Base-by-base conservation (phyloP, 805 yeast species). In the Candida methanosorbosa region DNA sequence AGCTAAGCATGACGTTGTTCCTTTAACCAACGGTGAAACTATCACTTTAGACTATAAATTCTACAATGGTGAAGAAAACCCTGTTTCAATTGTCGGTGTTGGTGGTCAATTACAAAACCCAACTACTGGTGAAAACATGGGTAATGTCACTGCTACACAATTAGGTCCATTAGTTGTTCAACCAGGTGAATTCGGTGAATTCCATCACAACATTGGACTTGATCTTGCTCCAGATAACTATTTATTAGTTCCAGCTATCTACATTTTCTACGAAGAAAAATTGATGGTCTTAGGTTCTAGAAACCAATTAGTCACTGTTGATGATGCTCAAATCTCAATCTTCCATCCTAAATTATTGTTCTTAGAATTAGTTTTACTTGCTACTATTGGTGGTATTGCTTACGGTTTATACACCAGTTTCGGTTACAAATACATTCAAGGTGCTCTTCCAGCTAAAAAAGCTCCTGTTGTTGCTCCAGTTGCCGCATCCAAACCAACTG, bases 271-370 rank as follows among this genome's bases (percentile, higher is more conserved):
- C 48, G 61, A 70, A 23, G 70, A 71, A 8, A 57, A 69, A 33
- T 52, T 77, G 45, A 68, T 73, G 58, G 61, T 64, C 42, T 62
- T 81, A 27, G 75, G 75, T 34, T 68, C 81, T 19, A 65, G 71
- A 48, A 70, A 75, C 33, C 78, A 75, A 48, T 58, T 78, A 39
- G 61, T 82, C 30, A 54, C 63, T 17, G 71, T 87, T 37, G 57
- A 57, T 9, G 95, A 86, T 47, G 71, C 70, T 25, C 70, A 78
- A 37, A 63, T 87, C 46, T 79, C 94, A 1, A 43, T 78, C 35
- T 77, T 80, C 59, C 74, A 82, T 52, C 92, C 88, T 12, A 76
- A 78, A 57, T 70, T 86, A 49, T 51, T 85, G 38, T 54, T 81
- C 24, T 70, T 81, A 43, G 81, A 77, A 52, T 34, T 74, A 13